Evolutionary conservation across 371 early-diverging fungal species (phyloP), one percentile per base, ranked within the genome.

Genomic region (Mucor saturninus): DNA sequence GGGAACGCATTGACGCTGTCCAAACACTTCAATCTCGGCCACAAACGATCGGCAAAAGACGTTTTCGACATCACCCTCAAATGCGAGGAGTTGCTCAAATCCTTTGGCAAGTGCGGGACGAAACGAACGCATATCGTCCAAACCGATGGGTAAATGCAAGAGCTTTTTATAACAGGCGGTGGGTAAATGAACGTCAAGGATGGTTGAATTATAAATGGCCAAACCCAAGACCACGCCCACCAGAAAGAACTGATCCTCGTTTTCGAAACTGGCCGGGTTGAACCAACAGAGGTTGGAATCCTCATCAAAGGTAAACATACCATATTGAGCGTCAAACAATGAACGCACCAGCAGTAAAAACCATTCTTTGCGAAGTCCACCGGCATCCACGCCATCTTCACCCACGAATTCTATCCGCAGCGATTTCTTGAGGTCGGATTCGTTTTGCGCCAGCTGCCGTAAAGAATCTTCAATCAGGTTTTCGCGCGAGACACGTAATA

Each of bases 351-450:
- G 82, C 14, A 97, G 83, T 62, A 93, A 78, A 65, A 96, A 95
- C 95, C 96, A 98, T 65, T 99, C 99, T 64, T 97, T 97, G 43
- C 94, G 87, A 15, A 99, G 74, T 0, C 99, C 99, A 51, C 99
- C 99, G n/a, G 92, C 96, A 78, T 98, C 98, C 3, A 89, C 95
- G 73, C 91, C 87, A 52, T 89, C 91, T 73, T 97, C 97, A 7
- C 91, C 95, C 29, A 91, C 78, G 80, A 96, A 96, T 63, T 90
- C 86, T 51, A 96, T 90, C 14, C 89, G 87, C 26, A 97, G 75
- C 9, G 89, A 90, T 68, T 94, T 91, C 67, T 96, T 94, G 52
- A 97, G 74, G 56, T 96, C 96, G 57, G 81, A 73, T 60, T 89
- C 83, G 39, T 86, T 83, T 50, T 82, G 79, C 3, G 87, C 82